These are phyloP conservation scores for Colletotrichum lindemuthianum DNA, from an alignment of 2,329 filamentous ascomycete genomes.

Conservation along the genomic window DNA sequence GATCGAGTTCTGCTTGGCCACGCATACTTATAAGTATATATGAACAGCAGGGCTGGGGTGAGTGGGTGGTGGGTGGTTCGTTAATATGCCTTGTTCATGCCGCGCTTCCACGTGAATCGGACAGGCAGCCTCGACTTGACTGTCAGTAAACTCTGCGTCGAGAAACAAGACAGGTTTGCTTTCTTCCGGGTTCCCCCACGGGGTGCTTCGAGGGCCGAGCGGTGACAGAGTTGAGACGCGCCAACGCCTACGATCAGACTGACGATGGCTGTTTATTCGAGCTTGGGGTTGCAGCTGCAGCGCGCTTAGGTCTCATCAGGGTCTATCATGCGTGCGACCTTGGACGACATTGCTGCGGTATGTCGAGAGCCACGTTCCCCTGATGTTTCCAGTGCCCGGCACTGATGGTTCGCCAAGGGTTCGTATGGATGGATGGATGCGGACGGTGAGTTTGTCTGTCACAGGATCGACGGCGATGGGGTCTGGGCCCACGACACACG, in stretches of 20 bases:
- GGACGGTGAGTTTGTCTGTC: conserved; percentile 4
- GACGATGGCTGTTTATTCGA: conserved; percentile 10
- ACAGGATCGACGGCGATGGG: conserved; percentile 15
- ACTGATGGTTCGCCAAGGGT: too few species aligned
- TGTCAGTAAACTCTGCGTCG: not conserved
- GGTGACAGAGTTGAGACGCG: conserved; percentile 31
- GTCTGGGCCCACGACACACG: conserved; percentile 28
- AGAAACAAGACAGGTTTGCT: conserved; percentile 8
- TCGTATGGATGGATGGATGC: too few species aligned
- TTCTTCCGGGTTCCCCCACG: conserved; percentile 34
- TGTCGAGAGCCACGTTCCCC: not conserved
- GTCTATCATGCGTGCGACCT: conserved; percentile 16
- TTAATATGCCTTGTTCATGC: conserved; percentile 23
- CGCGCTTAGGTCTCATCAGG: conserved; percentile 13
- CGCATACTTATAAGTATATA: not conserved
- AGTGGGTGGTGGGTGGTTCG: too few species aligned
- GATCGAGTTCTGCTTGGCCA: not conserved
- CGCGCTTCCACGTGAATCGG: not conserved
- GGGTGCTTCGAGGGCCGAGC: conserved; percentile 30
- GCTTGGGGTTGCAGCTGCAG: conserved; percentile 12
- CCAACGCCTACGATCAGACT: conserved; percentile 25
- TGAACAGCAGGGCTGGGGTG: not conserved
- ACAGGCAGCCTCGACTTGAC: too few species aligned
- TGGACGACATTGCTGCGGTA: not conserved
- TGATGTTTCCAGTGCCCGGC: too few species aligned